Percentiles rank a stretch among this genome's conserved stretches.
These are phyloP conservation scores for Striga asiatica DNA, from an alignment of 257 asterid species.

Conservation along the genomic window DNA sequence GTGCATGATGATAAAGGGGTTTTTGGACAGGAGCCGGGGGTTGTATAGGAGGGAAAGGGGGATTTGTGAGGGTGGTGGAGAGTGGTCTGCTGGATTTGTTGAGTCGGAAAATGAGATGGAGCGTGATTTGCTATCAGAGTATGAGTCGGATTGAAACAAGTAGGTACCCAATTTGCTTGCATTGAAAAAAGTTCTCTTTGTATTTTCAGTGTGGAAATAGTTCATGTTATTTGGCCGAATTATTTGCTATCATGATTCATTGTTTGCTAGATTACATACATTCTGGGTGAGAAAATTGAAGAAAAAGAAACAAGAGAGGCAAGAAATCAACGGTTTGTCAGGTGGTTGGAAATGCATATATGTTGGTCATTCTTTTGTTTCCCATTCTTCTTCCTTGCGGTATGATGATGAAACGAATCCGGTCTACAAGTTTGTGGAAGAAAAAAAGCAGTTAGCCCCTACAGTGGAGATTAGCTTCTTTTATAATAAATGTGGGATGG, in stretches of 20 bases:
- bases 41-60: conserved; percentile 33
- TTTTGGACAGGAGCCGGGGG: conserved; percentile 66
- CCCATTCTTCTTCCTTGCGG: conserved; percentile 22
- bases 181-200: neutral
- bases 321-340: neutral
- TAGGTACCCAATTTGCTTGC: conserved; percentile 2
- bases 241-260: too few relatives aligned
- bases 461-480: neutral
- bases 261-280: too few relatives aligned
- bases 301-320: neutral
- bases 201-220: neutral
- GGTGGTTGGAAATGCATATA: too few relatives aligned
- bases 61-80: conserved; percentile 18
- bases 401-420: too few relatives aligned
- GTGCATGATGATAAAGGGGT: conserved; percentile 61
- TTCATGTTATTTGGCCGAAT: neutral
- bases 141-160: conserved; percentile 47
- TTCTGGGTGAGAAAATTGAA: too few relatives aligned
- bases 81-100: conserved; percentile 14
- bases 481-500: conserved; percentile 31
- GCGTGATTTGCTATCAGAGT: conserved; percentile 33
- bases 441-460: neutral
- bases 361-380: neutral
- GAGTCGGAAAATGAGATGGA: conserved; percentile 45
- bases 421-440: too few relatives aligned